Conservation (phyloP, 495 filamentous ascomycete genomes). For the Aspergillus indologenus region DNA sequence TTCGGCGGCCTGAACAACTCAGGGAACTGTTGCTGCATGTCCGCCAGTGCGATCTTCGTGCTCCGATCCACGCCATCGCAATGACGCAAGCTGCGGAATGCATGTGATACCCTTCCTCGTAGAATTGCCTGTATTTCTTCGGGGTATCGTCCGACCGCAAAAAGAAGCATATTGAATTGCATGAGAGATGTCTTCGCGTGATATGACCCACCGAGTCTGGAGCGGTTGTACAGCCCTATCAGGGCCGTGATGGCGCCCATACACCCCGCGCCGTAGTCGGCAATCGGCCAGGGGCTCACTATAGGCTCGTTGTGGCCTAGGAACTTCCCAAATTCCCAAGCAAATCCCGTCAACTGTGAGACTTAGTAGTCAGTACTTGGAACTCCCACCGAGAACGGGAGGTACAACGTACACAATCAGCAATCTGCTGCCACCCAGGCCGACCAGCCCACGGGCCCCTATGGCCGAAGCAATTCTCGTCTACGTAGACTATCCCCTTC, state of each 20-base stretch:
- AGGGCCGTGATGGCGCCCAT: slow-evolving; percentile 52
- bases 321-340: slow-evolving; percentile 58
- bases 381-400: no score
- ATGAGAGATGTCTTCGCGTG: slow-evolving; percentile 44
- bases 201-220: slow-evolving; percentile 51
- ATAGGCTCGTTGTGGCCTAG: slow-evolving; percentile 60
- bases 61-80: slow-evolving; percentile 60
- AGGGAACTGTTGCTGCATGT: slow-evolving; percentile 36
- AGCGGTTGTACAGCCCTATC: slow-evolving; percentile 47
- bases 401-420: slow-evolving; percentile 19
- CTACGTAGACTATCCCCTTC: slow-evolving; percentile 59
- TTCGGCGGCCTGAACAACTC: neutral
- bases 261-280: slow-evolving; percentile 59
- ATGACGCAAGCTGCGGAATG: slow-evolving; percentile 55
- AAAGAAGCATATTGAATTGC: slow-evolving; percentile 57
- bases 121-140: slow-evolving; percentile 44
- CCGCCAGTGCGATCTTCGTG: slow-evolving; percentile 49
- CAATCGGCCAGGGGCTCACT: slow-evolving; percentile 64
- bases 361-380: no score
- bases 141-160: slow-evolving; percentile 50
- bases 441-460: slow-evolving; percentile 29
- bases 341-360: slow-evolving; percentile 48
- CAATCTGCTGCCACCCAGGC: slow-evolving; percentile 47
- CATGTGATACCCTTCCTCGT: slow-evolving; percentile 36
- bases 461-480: slow-evolving; percentile 61